phyloP scores from a whole-genome alignment of 345 rosid genomes.

The Brassica rapa region DNA sequence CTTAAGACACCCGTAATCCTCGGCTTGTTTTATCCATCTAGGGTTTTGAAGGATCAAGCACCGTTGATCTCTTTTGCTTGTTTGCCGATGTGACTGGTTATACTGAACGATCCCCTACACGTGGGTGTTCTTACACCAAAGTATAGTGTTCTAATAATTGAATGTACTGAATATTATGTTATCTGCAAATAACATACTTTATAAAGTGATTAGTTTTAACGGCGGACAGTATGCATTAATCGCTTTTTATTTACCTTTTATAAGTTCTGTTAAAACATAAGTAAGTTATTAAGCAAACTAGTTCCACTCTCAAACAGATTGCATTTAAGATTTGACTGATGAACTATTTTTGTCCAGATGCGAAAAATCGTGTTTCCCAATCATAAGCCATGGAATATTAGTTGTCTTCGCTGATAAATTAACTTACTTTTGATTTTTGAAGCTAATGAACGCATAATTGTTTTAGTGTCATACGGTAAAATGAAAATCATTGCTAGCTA shows the following conservation, averaged over 20 bases:
- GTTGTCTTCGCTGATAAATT: background rate
- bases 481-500: background rate
- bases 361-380: background rate
- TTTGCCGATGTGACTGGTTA: conserved; percentile 24
- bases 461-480: background rate
- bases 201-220: background rate
- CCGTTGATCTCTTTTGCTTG: conserved; percentile 29
- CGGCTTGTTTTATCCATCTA: conserved; percentile 21
- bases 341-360: background rate
- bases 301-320: background rate
- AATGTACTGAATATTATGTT: background rate
- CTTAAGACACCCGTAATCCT: conserved; percentile 43
- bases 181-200: background rate
- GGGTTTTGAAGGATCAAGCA: conserved; percentile 10
- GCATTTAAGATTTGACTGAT: conserved; percentile 2
- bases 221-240: background rate
- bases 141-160: background rate
- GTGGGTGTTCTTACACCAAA: conserved; percentile 9
- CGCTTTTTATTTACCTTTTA: background rate
- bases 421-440: background rate
- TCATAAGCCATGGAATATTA: background rate
- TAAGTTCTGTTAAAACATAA: background rate
- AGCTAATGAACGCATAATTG: background rate
- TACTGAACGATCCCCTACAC: conserved; percentile 16
- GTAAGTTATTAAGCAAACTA: background rate